Conservation (phyloP, 169 alveolate genomes). For the Babesia ovis region DNA sequence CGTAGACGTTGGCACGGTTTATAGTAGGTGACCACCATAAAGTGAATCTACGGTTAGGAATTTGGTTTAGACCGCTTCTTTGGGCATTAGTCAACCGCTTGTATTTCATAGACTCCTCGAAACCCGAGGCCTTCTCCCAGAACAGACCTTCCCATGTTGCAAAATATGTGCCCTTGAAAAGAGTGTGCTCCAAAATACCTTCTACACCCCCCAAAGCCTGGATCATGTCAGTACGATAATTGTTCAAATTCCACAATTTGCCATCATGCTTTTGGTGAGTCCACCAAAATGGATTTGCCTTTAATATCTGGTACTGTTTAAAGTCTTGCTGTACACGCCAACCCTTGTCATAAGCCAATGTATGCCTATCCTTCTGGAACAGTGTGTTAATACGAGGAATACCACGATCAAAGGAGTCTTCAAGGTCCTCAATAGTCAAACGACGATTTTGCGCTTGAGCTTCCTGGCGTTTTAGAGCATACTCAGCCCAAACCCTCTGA, state of each 20-base stretch:
- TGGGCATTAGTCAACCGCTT: slow-evolving; percentile 99
- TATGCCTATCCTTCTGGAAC: slow-evolving; percentile 99
- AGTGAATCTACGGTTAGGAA: slow-evolving; percentile 99
- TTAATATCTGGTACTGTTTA: slow-evolving; percentile 94
- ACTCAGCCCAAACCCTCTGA: slow-evolving; percentile 99
- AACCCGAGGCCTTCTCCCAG: slow-evolving; percentile 99
- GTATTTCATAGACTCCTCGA: slow-evolving; percentile 99
- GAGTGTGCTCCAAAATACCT: slow-evolving; percentile 99
- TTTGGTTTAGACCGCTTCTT: slow-evolving; percentile 98
- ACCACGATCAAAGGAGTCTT: slow-evolving; percentile 99
- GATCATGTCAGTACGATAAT: slow-evolving; percentile 99
- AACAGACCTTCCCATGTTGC: slow-evolving; percentile 99
- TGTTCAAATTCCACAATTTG: slow-evolving; percentile 99
- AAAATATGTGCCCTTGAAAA: slow-evolving; percentile 99
- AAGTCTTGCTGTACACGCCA: slow-evolving; percentile 99
- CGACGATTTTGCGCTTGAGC: slow-evolving; percentile 98
- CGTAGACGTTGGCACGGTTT: slow-evolving; percentile 99
- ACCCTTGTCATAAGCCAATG: slow-evolving; percentile 99
- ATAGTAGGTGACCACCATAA: slow-evolving; percentile 99
- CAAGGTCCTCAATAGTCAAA: slow-evolving; percentile 97
- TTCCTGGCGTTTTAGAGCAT: slow-evolving; percentile 97
- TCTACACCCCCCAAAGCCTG: slow-evolving; percentile 99
- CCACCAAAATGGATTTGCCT: slow-evolving; percentile 99
- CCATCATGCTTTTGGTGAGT: slow-evolving; percentile 99
- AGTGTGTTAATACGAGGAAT: slow-evolving; percentile 99